Conservation (phyloP, 2,329 filamentous ascomycete species). For the Trichoderma afroharzianum region DNA sequence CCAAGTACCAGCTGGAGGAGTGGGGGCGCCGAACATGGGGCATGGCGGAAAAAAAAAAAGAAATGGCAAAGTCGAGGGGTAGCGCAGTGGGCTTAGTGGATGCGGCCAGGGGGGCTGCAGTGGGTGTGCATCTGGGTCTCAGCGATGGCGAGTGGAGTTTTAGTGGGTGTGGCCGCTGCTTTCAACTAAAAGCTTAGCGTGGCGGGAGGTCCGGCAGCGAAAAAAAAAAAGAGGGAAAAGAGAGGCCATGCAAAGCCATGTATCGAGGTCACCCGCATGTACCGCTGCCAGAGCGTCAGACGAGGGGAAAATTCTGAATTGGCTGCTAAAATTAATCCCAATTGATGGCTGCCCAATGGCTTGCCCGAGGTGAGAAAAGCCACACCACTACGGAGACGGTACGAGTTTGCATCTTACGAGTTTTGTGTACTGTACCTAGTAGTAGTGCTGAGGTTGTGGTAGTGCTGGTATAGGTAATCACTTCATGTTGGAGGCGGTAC, state of each 20-base stretch:
- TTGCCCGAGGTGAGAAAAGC: neutral
- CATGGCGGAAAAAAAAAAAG: slow-evolving; percentile 6
- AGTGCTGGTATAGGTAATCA: neutral
- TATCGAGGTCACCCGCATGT: neutral
- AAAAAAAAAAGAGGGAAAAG: neutral
- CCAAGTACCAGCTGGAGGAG: slow-evolving; percentile 4
- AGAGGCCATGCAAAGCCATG: neutral
- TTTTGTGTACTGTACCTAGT: no score
- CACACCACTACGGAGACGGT: neutral
- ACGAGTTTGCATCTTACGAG: neutral
- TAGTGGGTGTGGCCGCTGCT: slow-evolving; percentile 21
- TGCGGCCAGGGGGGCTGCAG: slow-evolving; percentile 10
- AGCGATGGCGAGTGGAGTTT: slow-evolving; percentile 16
- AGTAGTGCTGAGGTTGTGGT: neutral
- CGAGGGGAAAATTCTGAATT: neutral
- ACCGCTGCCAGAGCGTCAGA: neutral
- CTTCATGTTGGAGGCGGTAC: neutral
- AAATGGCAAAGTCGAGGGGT: slow-evolving; percentile 8
- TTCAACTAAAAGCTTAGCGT: slow-evolving; percentile 29
- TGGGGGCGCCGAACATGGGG: slow-evolving; percentile 11
- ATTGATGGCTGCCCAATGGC: neutral
- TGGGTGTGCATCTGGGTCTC: slow-evolving; percentile 17
- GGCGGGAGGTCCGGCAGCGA: slow-evolving; percentile 28
- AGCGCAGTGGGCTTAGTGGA: slow-evolving; percentile 3
- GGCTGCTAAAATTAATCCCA: neutral